Evolutionary conservation across 2,329 filamentous ascomycete genomes (phyloP), one percentile per base, ranked within the genome.

Genomic region (Aspergillus sp.): DNA sequence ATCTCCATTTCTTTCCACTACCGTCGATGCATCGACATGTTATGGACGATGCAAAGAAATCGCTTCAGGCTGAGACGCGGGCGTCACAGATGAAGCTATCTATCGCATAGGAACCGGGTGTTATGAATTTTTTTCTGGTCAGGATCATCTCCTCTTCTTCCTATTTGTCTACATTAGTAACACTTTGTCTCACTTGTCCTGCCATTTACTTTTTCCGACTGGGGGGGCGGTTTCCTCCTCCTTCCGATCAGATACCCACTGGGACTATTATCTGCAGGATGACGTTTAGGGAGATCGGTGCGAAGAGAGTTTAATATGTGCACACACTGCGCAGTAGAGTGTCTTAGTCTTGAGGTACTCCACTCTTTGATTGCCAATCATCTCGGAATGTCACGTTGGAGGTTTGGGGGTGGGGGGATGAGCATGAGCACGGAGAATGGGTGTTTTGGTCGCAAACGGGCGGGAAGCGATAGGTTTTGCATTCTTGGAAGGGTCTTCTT

Each of bases 1-100:
- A 74, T 45, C 55, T 76, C 30, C 66, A 68, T 57, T 75, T 76
- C 55, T 69, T 70, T 56, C 70, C 73, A n/a, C 36, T 72, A 49
- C 70, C 69, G n/a, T 62, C 65, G 23, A 61, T 65, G 8, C 65
- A 73, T 53, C 66, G 65, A 36, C 60, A 65, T 64, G 63, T 72
- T 43, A 63, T 72, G 25, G 68, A 69, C 43, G 69, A 72, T 43
- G 58, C 58, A 9, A 43, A 56, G 52, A 53, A 50, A 19, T 39
- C 23, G 49, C 43, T 58, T 23, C 58, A 58, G 53, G 30, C 53
- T 28, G 55, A 50, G 32, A 60, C 50, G 36, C 54, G 57, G 19
- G 57, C 48, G 23, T 57, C 60, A 23, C 60, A 55, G 47, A 55
- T 21, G 25, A 25, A 53, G 32, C 53, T 55, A 28, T 53, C 57